A percentile compares a stretch with the other conserved stretches of the same genome.
Conservation (phyloP, 306 rosid genomes). For the Vachellia collinsii region DNA sequence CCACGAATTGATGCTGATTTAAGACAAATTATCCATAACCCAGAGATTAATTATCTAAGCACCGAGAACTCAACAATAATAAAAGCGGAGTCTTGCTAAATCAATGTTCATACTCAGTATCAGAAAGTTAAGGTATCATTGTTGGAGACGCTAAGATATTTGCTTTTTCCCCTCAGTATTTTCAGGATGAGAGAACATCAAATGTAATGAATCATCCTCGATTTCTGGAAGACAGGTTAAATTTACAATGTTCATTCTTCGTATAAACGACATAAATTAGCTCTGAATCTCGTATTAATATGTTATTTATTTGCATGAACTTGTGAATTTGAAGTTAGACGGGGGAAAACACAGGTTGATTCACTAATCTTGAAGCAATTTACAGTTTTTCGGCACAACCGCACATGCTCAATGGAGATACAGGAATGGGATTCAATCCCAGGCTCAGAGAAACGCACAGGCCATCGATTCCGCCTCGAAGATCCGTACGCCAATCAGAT, state of each 20-base stretch:
- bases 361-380: constrained; percentile 13
- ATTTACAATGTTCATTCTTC: background rate
- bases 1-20: background rate
- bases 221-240: constrained; percentile 31
- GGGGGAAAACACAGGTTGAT: background rate
- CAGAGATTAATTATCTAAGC: background rate
- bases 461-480: constrained; percentile 30
- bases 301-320: constrained; percentile 22
- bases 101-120: constrained; percentile 6
- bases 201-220: constrained; percentile 32
- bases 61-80: background rate
- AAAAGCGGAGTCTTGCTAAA: background rate
- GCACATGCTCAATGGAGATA: constrained; percentile 22
- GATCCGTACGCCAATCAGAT: constrained; percentile 41
- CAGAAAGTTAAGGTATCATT: constrained; percentile 10
- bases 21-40: background rate
- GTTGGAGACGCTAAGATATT: background rate
- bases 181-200: constrained; percentile 53
- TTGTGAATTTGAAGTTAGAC: background rate
- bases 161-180: constrained; percentile 23
- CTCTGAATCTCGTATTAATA: background rate
- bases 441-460: constrained; percentile 34
- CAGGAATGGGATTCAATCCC: constrained; percentile 36
- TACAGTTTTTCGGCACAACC: constrained; percentile 49
- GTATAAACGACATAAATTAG: background rate